A percentile compares a stretch with the other conserved stretches of the same genome.
Evolutionary conservation across 108 stramenopile species (phyloP).

Genomic region (Nannochloropsis gaditana): DNA sequence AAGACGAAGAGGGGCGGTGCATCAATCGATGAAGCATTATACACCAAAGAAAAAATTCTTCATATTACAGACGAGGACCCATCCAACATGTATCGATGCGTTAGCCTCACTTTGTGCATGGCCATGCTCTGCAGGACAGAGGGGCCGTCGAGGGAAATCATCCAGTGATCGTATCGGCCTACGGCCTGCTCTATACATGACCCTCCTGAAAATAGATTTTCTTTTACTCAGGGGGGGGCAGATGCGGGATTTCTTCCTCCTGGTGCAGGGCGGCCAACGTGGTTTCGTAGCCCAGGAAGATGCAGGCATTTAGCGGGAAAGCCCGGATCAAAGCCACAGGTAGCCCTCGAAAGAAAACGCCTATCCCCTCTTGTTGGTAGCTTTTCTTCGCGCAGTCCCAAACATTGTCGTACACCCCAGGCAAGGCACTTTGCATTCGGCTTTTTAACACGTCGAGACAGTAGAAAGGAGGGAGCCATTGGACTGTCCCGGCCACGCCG

Average conservation of each 20-base stretch:
- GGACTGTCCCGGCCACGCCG: conserved; percentile 47
- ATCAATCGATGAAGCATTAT: no score
- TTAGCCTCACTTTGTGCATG: no score
- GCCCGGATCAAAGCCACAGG: conserved; percentile 47
- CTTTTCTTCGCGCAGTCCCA: conserved; percentile 45
- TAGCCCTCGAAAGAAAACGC: conserved; percentile 47
- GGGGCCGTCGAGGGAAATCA: no score
- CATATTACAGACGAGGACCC: no score
- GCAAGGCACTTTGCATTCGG: conserved; percentile 51
- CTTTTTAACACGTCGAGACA: conserved; percentile 53
- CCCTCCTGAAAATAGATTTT: no score
- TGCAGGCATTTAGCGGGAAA: conserved; percentile 50
- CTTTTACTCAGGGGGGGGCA: not conserved
- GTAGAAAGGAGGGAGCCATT: conserved; percentile 56
- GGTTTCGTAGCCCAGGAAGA: conserved; percentile 52
- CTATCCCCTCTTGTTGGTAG: conserved; percentile 35
- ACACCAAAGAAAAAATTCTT: no score
- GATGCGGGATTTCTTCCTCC: not conserved
- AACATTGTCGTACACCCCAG: conserved; percentile 38
- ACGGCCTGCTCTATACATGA: no score
- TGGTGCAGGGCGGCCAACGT: conserved; percentile 29
- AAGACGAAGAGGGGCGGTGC: no score
- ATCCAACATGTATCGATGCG: no score
- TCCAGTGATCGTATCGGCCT: no score
- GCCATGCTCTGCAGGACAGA: no score